phyloP scores from a whole-genome alignment of 1,139 yeast genomes.

The Yamadazyma spencermartinsiae region DNA sequence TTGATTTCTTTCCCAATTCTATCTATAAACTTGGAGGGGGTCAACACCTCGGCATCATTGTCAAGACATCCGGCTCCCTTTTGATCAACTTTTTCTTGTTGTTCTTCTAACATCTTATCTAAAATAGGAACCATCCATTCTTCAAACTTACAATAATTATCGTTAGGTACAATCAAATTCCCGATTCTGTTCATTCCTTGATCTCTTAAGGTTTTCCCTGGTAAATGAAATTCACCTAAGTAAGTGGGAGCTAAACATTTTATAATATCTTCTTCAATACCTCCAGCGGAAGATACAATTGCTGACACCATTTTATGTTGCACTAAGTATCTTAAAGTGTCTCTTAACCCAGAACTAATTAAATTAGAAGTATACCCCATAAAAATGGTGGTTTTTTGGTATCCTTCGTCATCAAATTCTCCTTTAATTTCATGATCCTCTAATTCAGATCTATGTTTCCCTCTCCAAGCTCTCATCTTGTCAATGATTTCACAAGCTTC shows the following conservation, averaged over 20 bases:
- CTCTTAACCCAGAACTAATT: slow-evolving; percentile 92
- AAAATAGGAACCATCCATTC: slow-evolving; percentile 97
- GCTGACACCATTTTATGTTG: slow-evolving; percentile 95
- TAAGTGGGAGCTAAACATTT: slow-evolving; percentile 95
- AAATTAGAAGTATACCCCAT: slow-evolving; percentile 97
- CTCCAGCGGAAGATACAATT: slow-evolving; percentile 95
- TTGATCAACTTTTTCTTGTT: slow-evolving; percentile 61
- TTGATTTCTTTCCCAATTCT: slow-evolving; percentile 93
- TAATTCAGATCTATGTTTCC: slow-evolving; percentile 62
- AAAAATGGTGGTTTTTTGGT: slow-evolving; percentile 84
- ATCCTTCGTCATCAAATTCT: slow-evolving; percentile 76
- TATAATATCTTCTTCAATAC: slow-evolving; percentile 94
- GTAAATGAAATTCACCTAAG: slow-evolving; percentile 83
- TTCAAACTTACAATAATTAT: slow-evolving; percentile 94
- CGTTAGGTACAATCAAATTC: slow-evolving; percentile 93
- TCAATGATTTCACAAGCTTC: slow-evolving; percentile 89
- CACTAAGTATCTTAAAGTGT: slow-evolving; percentile 82
- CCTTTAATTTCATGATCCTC: slow-evolving; percentile 72
- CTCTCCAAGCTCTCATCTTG: slow-evolving; percentile 92
- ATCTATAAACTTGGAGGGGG: slow-evolving; percentile 90
- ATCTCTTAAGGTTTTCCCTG: slow-evolving; percentile 81
- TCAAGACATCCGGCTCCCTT: slow-evolving; percentile 60
- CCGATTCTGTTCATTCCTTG: slow-evolving; percentile 98
- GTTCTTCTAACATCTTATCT: slow-evolving; percentile 86
- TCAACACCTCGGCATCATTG: slow-evolving; percentile 63